phyloP scores from a whole-genome alignment of 2,329 filamentous ascomycete genomes.

The Orbilia javanica region DNA sequence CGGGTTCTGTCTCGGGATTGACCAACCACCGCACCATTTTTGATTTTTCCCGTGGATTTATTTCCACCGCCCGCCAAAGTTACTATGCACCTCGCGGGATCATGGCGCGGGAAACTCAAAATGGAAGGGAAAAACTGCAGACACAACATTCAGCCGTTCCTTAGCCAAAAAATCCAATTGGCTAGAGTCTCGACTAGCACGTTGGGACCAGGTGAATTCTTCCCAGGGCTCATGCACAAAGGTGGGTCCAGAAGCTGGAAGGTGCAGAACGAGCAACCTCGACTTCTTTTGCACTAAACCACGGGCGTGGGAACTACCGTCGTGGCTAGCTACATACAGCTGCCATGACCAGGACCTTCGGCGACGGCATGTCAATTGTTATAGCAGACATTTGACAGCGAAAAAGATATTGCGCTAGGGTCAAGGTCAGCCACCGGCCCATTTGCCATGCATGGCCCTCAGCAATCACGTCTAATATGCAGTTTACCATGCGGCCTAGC shows the following conservation, averaged over 20 bases:
- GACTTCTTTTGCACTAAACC: conserved; percentile 33
- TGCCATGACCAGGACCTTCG: conserved; percentile 15
- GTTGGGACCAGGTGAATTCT: conserved; percentile 39
- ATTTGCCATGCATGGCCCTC: conserved; percentile 39
- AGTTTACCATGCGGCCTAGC: conserved; percentile 15
- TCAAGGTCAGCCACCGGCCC: conserved; percentile 44
- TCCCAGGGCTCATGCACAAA: conserved; percentile 44
- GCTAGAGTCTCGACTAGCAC: conserved; percentile 6
- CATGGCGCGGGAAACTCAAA: conserved; percentile 7
- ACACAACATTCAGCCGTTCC: conserved; percentile 43
- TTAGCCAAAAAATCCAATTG: conserved; percentile 54
- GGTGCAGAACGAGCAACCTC: conserved; percentile 49
- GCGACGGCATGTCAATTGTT: conserved; percentile 17
- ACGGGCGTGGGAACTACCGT: conserved; percentile 30
- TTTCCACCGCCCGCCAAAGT: conserved; percentile 5
- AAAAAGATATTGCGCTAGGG: conserved; percentile 28
- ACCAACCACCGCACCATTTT: not conserved
- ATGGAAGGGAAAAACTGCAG: conserved; percentile 9
- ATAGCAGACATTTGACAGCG: conserved; percentile 10
- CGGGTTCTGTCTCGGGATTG: not conserved
- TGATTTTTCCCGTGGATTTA: not conserved
- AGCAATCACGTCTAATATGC: conserved; percentile 42
- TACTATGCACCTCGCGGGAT: conserved; percentile 35
- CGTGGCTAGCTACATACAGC: conserved; percentile 14
- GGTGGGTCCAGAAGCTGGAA: conserved; percentile 50